Evolutionary conservation across 257 asterid species (phyloP).

Genomic region (Craterostigma plantagineum): DNA sequence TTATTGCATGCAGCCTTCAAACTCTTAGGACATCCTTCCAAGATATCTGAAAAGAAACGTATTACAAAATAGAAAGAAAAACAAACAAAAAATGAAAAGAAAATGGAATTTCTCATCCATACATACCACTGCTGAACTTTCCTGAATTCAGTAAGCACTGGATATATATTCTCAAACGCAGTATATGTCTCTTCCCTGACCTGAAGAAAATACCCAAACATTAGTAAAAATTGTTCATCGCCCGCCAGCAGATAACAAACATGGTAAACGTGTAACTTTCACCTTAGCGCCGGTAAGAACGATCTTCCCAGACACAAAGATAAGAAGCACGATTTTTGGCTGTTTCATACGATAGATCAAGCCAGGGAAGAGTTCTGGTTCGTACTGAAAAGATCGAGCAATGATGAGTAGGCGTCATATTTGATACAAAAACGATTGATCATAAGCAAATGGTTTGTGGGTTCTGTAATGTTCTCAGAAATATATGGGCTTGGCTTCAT

Average conservation of each 20-base stretch:
- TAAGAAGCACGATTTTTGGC: constrained; percentile 84
- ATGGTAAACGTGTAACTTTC: constrained; percentile 4
- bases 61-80: no score
- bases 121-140: constrained; percentile 90
- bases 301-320: constrained; percentile 87
- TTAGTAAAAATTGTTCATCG: constrained; percentile 1
- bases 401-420: not conserved
- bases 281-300: constrained; percentile 97
- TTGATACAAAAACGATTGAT: not conserved
- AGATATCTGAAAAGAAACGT: no score
- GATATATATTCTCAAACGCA: constrained; percentile 88
- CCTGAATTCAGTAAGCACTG: constrained; percentile 75
- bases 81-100: no score
- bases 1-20: no score
- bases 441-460: no score
- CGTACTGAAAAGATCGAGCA: constrained; percentile 31
- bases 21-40: no score
- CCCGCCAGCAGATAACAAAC: not conserved
- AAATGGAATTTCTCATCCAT: not conserved
- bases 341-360: constrained; percentile 85
- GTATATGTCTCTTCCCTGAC: constrained; percentile 81
- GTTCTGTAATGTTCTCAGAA: no score
- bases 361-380: constrained; percentile 92
- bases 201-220: constrained; percentile 19
- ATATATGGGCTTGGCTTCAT: not conserved